Evolutionary conservation across 2,329 filamentous ascomycete genomes (phyloP).

Genomic region (Beauveria caledonica): DNA sequence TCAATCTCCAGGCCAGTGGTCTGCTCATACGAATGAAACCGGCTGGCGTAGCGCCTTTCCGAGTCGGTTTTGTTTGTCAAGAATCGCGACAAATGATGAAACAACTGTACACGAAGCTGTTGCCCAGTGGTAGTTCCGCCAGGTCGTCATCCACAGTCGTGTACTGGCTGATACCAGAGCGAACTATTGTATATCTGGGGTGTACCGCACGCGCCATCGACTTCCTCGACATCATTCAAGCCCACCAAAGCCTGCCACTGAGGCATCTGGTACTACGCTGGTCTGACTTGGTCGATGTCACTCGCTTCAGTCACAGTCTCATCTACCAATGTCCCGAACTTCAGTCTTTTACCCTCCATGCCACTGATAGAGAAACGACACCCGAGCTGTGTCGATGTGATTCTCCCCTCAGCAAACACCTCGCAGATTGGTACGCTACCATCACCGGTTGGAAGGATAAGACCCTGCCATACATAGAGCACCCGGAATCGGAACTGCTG

Average conservation of each 20-base stretch:
- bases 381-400: slow-evolving; percentile 8
- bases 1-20: slow-evolving; percentile 8
- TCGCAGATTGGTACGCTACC: not conserved
- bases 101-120: not conserved
- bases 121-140: not conserved
- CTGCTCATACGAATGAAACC: slow-evolving; percentile 5
- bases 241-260: slow-evolving; percentile 1
- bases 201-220: slow-evolving; percentile 9
- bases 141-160: not conserved
- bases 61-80: slow-evolving; percentile 3
- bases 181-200: slow-evolving; percentile 5
- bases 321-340: slow-evolving; percentile 4
- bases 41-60: not conserved
- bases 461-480: slow-evolving; percentile 4
- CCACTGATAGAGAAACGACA: not conserved
- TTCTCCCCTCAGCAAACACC: not conserved
- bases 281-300: slow-evolving; percentile 2
- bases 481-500: not conserved
- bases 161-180: slow-evolving; percentile 10
- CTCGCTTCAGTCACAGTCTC: slow-evolving; percentile 3
- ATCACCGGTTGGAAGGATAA: not conserved
- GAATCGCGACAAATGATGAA: slow-evolving; percentile 7
- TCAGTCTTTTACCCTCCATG: slow-evolving; percentile 1
- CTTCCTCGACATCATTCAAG: slow-evolving; percentile 7
- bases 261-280: slow-evolving; percentile 7